Evolutionary conservation across 352 stramenopile genomes (phyloP).

Genomic region (Peronospora destructor): DNA sequence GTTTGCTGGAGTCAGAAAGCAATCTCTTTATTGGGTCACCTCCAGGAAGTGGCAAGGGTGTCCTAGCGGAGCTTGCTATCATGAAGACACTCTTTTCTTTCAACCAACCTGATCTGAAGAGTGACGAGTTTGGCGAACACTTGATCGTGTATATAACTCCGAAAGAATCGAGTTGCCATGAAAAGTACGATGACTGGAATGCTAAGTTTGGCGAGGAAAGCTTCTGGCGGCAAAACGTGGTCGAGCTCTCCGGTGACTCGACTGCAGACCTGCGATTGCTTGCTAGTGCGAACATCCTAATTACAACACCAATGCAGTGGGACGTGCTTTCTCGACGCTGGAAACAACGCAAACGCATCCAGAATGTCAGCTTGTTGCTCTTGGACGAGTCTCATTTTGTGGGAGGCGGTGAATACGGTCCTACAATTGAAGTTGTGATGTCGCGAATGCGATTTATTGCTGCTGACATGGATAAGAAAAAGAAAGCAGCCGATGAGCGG

Average conservation of each 20-base stretch:
- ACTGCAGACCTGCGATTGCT: slow-evolving; percentile 91
- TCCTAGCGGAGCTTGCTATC: slow-evolving; percentile 93
- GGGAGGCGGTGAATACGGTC: slow-evolving; percentile 77
- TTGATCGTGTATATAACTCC: slow-evolving; percentile 92
- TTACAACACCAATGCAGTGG: slow-evolving; percentile 92
- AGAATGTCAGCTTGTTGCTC: slow-evolving; percentile 91
- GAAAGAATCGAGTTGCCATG: slow-evolving; percentile 67
- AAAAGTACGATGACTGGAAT: slow-evolving; percentile 77
- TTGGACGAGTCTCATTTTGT: slow-evolving; percentile 98
- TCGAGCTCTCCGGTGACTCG: slow-evolving; percentile 91
- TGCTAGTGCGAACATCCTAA: slow-evolving; percentile 86
- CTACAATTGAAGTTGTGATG: slow-evolving; percentile 96
- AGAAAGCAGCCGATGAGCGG: slow-evolving; percentile 29
- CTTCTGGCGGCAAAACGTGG: slow-evolving; percentile 81
- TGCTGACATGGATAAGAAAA: slow-evolving; percentile 79
- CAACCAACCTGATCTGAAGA: slow-evolving; percentile 43
- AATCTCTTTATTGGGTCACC: slow-evolving; percentile 95
- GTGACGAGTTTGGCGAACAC: slow-evolving; percentile 60
- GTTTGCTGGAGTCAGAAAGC: slow-evolving; percentile 92
- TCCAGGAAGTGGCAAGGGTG: slow-evolving; percentile 91
- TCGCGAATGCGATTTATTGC: slow-evolving; percentile 97
- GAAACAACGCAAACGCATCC: slow-evolving; percentile 95
- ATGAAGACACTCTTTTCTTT: slow-evolving; percentile 85
- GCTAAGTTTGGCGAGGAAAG: slow-evolving; percentile 79
- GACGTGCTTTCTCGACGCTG: slow-evolving; percentile 94